phyloP scores from a whole-genome alignment of 2,329 filamentous ascomycete genomes.

The Fusarium sp. region DNA sequence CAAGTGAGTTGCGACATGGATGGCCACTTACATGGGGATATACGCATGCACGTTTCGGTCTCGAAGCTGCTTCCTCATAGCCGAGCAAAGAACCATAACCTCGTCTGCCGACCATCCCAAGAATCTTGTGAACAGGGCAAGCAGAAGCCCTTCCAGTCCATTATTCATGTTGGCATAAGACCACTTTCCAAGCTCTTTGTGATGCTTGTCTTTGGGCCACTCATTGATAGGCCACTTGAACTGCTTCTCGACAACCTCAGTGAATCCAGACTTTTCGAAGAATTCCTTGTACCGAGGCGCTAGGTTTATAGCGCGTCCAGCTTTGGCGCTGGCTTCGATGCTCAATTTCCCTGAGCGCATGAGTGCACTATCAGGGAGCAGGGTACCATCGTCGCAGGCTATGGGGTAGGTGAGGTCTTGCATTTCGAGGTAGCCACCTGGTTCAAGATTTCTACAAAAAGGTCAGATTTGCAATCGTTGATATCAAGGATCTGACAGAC shows the following conservation, averaged over 20 bases:
- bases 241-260: background rate
- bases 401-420: conserved; percentile 23
- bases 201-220: conserved; percentile 29
- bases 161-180: conserved; percentile 24
- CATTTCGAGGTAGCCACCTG: conserved; percentile 14
- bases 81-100: conserved; percentile 19
- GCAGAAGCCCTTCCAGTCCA: conserved; percentile 7
- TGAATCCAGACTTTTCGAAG: conserved; percentile 4
- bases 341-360: background rate
- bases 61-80: conserved; percentile 21
- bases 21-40: conserved; percentile 19
- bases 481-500: background rate
- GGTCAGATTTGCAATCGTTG: fast-evolving
- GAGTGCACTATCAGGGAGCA: background rate
- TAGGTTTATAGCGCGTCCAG: background rate
- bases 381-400: conserved; percentile 3
- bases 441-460: background rate
- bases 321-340: conserved; percentile 21
- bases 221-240: conserved; percentile 25
- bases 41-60: conserved; percentile 26
- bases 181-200: conserved; percentile 27
- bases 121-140: conserved; percentile 21
- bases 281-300: conserved; percentile 15
- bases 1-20: fast-evolving
- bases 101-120: conserved; percentile 20